A percentile compares a stretch with the other conserved stretches of the same genome.
phyloP scores from a whole-genome alignment of 2,329 filamentous ascomycete species.

The Venturia oleaginea region DNA sequence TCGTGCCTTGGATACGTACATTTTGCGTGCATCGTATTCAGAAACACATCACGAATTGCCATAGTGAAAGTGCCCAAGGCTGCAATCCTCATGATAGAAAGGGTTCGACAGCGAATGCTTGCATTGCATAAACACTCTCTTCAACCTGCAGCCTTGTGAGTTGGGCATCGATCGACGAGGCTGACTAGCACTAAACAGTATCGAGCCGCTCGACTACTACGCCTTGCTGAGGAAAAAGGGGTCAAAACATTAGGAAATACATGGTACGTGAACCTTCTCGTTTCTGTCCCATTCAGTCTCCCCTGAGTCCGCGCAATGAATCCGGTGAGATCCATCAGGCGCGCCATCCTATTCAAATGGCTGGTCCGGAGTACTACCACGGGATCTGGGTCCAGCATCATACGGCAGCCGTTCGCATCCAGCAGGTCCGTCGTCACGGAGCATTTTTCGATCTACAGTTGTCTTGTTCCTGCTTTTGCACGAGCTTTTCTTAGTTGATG shows the following conservation, averaged over 20 bases:
- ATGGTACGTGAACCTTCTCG: slow-evolving; percentile 58
- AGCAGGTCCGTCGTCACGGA: slow-evolving; percentile 3
- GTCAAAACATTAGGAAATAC: slow-evolving; percentile 88
- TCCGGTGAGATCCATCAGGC: slow-evolving; percentile 9
- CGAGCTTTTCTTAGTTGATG: neutral
- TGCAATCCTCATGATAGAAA: neutral
- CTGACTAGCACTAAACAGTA: slow-evolving; percentile 43
- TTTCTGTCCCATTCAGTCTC: neutral
- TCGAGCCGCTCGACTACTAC: slow-evolving; percentile 80
- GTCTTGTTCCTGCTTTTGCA: slow-evolving; percentile 5
- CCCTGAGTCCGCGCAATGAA: neutral
- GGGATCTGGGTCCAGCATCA: neutral
- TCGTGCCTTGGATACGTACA: neutral
- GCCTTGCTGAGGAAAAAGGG: slow-evolving; percentile 79
- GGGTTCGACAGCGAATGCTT: neutral
- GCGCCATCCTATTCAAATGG: neutral
- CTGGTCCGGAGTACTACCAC: neutral
- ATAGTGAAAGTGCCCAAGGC: neutral
- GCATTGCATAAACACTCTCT: slow-evolving; percentile 1
- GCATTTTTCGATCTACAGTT: neutral
- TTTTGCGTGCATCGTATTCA: neutral
- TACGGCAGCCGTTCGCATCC: slow-evolving; percentile 6
- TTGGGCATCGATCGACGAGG: slow-evolving; percentile 28
- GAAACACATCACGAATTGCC: neutral
- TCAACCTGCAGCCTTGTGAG: slow-evolving; percentile 16